A percentile compares a stretch with the other conserved stretches of the same genome.
These are phyloP conservation scores for Fraxinus sp. DNA, from an alignment of 305 asterid species.

Conservation along the genomic window DNA sequence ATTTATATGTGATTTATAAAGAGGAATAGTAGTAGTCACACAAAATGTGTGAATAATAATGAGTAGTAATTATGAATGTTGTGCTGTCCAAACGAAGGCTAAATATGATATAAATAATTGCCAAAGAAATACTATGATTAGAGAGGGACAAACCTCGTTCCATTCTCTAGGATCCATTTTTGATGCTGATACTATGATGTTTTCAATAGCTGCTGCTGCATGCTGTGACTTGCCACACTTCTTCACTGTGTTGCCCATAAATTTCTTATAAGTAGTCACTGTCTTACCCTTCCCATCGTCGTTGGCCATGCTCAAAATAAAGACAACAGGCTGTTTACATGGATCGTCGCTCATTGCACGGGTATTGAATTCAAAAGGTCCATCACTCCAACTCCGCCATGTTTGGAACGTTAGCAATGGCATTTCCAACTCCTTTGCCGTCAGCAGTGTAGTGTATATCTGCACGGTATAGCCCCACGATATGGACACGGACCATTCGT, in stretches of 20 bases:
- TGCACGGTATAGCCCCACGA: constrained; percentile 84
- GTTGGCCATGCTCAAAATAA: constrained; percentile 39
- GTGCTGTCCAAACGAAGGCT: no score
- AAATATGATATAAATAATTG: not conserved
- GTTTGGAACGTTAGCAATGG: constrained; percentile 76
- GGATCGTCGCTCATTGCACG: constrained; percentile 57
- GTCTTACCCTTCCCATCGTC: constrained; percentile 30
- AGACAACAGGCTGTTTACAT: constrained; percentile 54
- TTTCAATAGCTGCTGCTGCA: constrained; percentile 36
- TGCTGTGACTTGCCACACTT: constrained; percentile 33
- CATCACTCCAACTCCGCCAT: constrained; percentile 58
- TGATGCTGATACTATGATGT: constrained; percentile 45
- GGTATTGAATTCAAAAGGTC: constrained; percentile 83
- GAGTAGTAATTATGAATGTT: no score
- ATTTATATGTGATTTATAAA: no score
- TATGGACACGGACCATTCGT: constrained; percentile 68
- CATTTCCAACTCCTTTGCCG: constrained; percentile 57
- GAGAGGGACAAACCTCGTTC: constrained; percentile 49
- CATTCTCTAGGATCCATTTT: constrained; percentile 58
- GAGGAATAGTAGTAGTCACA: no score
- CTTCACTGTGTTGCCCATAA: constrained; percentile 11
- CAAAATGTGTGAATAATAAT: no score
- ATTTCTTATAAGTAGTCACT: constrained; percentile 44
- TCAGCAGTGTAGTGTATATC: constrained; percentile 50
- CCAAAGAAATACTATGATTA: not conserved